Percentiles rank a stretch among this genome's conserved stretches.
These are phyloP conservation scores for Lasiosphaeria hispida DNA, from an alignment of 495 filamentous ascomycete genomes.

Conservation along the genomic window DNA sequence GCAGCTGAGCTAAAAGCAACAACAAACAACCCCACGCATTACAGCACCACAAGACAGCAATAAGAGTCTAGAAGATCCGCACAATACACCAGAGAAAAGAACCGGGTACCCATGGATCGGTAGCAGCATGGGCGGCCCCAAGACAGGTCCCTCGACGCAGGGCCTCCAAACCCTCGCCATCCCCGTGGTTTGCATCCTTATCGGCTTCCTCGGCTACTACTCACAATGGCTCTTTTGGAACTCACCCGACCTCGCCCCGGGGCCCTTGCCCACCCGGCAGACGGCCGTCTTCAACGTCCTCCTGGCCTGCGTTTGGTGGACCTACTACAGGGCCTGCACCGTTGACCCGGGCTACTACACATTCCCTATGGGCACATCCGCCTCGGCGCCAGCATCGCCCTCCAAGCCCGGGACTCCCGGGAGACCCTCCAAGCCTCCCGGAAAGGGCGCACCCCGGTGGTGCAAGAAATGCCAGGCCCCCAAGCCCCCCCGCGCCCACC, in stretches of 20 bases:
- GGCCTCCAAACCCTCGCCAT: slow-evolving; percentile 55
- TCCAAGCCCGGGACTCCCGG: slow-evolving; percentile 23
- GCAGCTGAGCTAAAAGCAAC: no score
- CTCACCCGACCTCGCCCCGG: slow-evolving; percentile 59
- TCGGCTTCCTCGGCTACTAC: slow-evolving; percentile 76
- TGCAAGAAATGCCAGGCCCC: slow-evolving; percentile 80
- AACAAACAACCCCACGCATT: no score
- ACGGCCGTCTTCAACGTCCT: slow-evolving; percentile 70
- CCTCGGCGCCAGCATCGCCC: slow-evolving; percentile 6
- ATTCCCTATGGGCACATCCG: slow-evolving; percentile 34
- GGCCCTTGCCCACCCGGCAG: slow-evolving; percentile 60
- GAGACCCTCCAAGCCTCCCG: slow-evolving; percentile 12
- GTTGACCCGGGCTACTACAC: slow-evolving; percentile 68
- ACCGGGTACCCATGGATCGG: slow-evolving; percentile 10
- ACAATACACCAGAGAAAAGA: neutral
- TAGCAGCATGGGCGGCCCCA: slow-evolving; percentile 20
- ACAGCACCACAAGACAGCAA: no score
- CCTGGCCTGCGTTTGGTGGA: slow-evolving; percentile 71
- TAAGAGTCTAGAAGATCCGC: no score
- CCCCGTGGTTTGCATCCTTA: slow-evolving; percentile 64
- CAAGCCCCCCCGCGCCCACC: slow-evolving; percentile 87
- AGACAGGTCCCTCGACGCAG: slow-evolving; percentile 27
- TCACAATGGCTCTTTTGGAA: slow-evolving; percentile 78
- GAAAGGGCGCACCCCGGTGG: slow-evolving; percentile 50
- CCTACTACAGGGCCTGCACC: slow-evolving; percentile 72